Evolutionary conservation across 2,329 filamentous ascomycete species (phyloP).

Genomic region (Neonectria neomacrospora): DNA sequence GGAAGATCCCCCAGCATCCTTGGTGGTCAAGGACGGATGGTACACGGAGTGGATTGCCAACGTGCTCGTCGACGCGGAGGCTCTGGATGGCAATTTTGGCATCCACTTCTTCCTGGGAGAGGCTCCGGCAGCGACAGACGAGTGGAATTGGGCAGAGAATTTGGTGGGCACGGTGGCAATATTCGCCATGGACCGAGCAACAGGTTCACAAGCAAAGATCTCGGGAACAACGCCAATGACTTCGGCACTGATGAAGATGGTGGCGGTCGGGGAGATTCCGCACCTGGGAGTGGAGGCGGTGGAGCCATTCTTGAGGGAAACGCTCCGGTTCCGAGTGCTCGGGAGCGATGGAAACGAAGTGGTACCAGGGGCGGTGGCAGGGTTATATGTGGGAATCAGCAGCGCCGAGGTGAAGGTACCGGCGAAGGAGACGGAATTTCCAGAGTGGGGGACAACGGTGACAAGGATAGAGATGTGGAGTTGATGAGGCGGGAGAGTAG

Average conservation of each 20-base stretch:
- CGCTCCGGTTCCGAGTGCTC: constrained; percentile 51
- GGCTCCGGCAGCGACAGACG: constrained; percentile 54
- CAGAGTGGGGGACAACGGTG: constrained; percentile 42
- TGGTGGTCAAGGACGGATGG: constrained; percentile 51
- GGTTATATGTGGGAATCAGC: constrained; percentile 47
- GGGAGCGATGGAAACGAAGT: constrained; percentile 42
- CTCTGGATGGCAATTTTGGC: constrained; percentile 67
- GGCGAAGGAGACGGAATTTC: constrained; percentile 41
- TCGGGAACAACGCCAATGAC: constrained; percentile 65
- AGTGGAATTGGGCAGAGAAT: constrained; percentile 65
- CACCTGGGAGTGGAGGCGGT: constrained; percentile 52
- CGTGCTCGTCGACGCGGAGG: constrained; percentile 69
- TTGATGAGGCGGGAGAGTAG: background rate
- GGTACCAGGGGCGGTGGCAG: constrained; percentile 42
- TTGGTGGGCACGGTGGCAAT: constrained; percentile 71
- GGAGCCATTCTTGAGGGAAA: constrained; percentile 54
- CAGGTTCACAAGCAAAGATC: constrained; percentile 50
- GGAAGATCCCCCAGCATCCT: constrained; percentile 35
- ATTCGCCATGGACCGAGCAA: constrained; percentile 57
- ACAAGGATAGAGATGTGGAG: constrained; percentile 43
- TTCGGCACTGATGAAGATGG: constrained; percentile 57
- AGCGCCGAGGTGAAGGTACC: constrained; percentile 46
- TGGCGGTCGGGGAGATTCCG: constrained; percentile 50
- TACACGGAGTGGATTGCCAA: constrained; percentile 77
- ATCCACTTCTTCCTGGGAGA: constrained; percentile 76